Evolutionary conservation across 345 rosid species (phyloP), one percentile per base, ranked within the genome.

Genomic region (thale cress (Arabidopsis thaliana)): DNA sequence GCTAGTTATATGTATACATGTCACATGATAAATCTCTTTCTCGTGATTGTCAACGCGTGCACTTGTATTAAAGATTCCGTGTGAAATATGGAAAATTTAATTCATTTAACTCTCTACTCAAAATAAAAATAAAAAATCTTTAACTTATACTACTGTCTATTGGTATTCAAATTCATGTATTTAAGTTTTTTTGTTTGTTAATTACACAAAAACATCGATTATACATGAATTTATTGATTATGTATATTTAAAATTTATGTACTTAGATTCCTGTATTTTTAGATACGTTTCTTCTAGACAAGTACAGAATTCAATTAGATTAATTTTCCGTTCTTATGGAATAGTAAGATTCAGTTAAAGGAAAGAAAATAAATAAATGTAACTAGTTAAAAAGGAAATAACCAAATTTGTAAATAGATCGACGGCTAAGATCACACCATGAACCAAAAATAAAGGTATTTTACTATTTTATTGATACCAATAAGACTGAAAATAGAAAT

Each of bases 331-430:
- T 34, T 59, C 14, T 14, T 10, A 59, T 25, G 49, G 36, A 59
- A 24, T 71, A 38, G 59, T 46, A 38, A 71, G 55, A 72, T 72
- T 62, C 53, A 22, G 44, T 62, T 53, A 62, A 52, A 10, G 13
- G 16, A 12, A 30, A 53, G 52, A 1, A 30, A 3, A 0, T 0
- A 12, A 13, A 55, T 40, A 9, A 2, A 3, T 16, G n/a, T 16
- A 56, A 28, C 13, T 42, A 41, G 53, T 32, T 16, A 40, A 6
- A 10, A 12, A 44, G 33, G 45, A 22, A 58, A 58, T 11, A 9
- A 57, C 34, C 56, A 45, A 45, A 30, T 69, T 69, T 42, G 65
- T 56, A 41, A 34, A 33, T 12, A 16, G n/a, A 45, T 70, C 24
- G 25, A 70, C 42, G 28, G 33, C 65, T 8, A 34, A 45, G 46